A percentile compares a stretch with the other conserved stretches of the same genome.
Evolutionary conservation across 805 yeast species (phyloP).

Genomic region (Metschnikowia picachoensis): DNA sequence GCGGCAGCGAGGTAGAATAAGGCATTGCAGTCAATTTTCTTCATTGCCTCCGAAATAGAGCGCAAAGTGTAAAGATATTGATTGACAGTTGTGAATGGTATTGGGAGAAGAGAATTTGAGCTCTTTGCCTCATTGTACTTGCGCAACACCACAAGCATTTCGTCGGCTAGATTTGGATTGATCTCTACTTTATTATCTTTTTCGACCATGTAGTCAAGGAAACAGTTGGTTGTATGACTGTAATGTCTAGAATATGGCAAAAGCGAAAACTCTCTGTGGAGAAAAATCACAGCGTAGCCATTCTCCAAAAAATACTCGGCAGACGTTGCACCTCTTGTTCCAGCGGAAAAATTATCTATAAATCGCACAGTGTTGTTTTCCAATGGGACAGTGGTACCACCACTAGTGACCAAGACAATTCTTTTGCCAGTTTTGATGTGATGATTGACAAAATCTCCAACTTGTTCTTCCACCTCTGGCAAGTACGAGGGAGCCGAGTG

Average conservation of each 20-base stretch:
- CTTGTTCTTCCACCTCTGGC: constrained; percentile 53
- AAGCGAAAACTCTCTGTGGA: constrained; percentile 88
- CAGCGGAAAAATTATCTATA: constrained; percentile 95
- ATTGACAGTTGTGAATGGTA: constrained; percentile 93
- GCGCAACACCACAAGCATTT: constrained; percentile 56
- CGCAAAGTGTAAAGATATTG: constrained; percentile 86
- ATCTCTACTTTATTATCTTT: constrained; percentile 56
- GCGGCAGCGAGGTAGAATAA: constrained; percentile 94
- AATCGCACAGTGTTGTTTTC: constrained; percentile 96
- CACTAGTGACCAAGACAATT: constrained; percentile 84
- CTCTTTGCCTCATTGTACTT: constrained; percentile 51
- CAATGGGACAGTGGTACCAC: constrained; percentile 97
- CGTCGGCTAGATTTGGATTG: constrained; percentile 53
- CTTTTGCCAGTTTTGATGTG: constrained; percentile 47
- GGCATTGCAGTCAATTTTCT: constrained; percentile 52
- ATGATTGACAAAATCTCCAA: constrained; percentile 54
- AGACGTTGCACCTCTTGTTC: constrained; percentile 95
- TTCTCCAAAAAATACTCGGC: constrained; percentile 85
- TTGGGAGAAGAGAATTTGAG: constrained; percentile 51
- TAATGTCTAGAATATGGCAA: constrained; percentile 91
- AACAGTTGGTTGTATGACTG: constrained; percentile 78
- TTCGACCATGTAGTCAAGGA: constrained; percentile 76
- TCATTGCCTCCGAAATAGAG: constrained; percentile 57
- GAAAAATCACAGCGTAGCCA: constrained; percentile 88
- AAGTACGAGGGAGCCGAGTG: constrained; percentile 76